These are phyloP conservation scores for Ophiocordyceps camponoti-saundersi DNA, from an alignment of 2,329 filamentous ascomycete genomes.

Conservation along the genomic window DNA sequence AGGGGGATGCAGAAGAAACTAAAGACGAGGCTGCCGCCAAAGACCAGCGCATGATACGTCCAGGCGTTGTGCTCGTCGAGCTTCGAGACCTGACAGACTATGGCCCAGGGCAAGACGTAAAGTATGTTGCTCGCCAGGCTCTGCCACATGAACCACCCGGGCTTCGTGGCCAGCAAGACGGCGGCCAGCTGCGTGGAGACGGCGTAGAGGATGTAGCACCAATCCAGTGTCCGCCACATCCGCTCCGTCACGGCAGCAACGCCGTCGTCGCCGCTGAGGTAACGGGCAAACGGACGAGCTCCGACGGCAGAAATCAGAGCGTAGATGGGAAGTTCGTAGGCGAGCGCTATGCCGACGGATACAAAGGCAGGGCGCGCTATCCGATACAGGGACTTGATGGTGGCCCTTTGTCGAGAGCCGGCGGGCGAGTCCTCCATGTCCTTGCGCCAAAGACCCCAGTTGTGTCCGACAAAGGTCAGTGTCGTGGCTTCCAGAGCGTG, in stretches of 20 bases:
- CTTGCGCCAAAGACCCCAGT: slow-evolving; percentile 38
- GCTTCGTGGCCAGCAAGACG: slow-evolving; percentile 44
- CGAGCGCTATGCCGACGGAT: slow-evolving; percentile 34
- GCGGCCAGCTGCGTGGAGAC: slow-evolving; percentile 47
- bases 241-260: slow-evolving; percentile 44
- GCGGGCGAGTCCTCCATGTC: slow-evolving; percentile 7
- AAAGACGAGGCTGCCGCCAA: slow-evolving; percentile 52
- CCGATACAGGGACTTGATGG: slow-evolving; percentile 6
- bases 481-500: slow-evolving; percentile 48
- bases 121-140: slow-evolving; percentile 48
- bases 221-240: slow-evolving; percentile 48
- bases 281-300: slow-evolving; percentile 41
- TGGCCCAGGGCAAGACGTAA: slow-evolving; percentile 56
- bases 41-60: slow-evolving; percentile 49
- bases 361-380: slow-evolving; percentile 35
- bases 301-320: slow-evolving; percentile 45
- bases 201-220: slow-evolving; percentile 56
- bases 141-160: slow-evolving; percentile 52
- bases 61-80: slow-evolving; percentile 40
- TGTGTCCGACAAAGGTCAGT: slow-evolving; percentile 48
- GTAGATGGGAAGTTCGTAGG: slow-evolving; percentile 43
- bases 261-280: slow-evolving; percentile 35
- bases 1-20: slow-evolving; percentile 40
- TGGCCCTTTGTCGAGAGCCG: slow-evolving; percentile 4
- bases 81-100: slow-evolving; percentile 34